Conservation (phyloP, 108 stramenopile genomes). For the Epipyxis sp. region DNA sequence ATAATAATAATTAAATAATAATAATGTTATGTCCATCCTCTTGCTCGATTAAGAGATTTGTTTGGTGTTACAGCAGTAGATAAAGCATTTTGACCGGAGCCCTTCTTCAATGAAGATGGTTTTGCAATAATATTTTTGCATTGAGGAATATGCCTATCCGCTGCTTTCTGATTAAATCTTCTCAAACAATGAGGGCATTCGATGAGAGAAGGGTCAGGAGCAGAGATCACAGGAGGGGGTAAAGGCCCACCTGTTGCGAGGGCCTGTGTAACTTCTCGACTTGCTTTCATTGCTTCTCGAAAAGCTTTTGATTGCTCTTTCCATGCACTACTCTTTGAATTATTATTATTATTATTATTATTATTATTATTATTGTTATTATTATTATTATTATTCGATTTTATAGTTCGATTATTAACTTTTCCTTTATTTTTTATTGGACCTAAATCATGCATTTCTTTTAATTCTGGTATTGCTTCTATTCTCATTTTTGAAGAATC, state of each 20-base stretch:
- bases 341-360: neutral
- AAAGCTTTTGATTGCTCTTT: constrained; percentile 29
- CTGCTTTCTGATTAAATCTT: constrained; percentile 55
- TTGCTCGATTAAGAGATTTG: too few relatives aligned
- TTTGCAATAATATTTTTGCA: constrained; percentile 55
- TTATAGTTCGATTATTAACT: neutral
- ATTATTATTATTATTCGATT: neutral
- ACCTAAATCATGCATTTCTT: constrained; percentile 2
- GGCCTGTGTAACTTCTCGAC: neutral
- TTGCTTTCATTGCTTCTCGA: constrained; percentile 27
- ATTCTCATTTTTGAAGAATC: constrained; percentile 45
- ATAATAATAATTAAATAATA: too few relatives aligned
- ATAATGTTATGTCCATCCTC: too few relatives aligned
- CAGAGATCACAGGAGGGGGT: constrained; percentile 40
- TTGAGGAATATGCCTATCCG: constrained; percentile 57
- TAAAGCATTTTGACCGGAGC: constrained; percentile 7
- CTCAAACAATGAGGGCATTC: constrained; percentile 60
- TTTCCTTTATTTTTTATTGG: neutral
- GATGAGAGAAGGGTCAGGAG: constrained; percentile 45
- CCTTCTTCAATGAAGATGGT: constrained; percentile 9
- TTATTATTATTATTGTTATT: neutral
- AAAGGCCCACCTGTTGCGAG: constrained; percentile 22
- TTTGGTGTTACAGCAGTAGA: too few relatives aligned
- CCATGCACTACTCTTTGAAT: neutral
- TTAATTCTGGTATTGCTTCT: constrained; percentile 15